A percentile compares a stretch with the other conserved stretches of the same genome.
phyloP scores from a whole-genome alignment of 805 yeast genomes.

The Suhomyces sp. region DNA sequence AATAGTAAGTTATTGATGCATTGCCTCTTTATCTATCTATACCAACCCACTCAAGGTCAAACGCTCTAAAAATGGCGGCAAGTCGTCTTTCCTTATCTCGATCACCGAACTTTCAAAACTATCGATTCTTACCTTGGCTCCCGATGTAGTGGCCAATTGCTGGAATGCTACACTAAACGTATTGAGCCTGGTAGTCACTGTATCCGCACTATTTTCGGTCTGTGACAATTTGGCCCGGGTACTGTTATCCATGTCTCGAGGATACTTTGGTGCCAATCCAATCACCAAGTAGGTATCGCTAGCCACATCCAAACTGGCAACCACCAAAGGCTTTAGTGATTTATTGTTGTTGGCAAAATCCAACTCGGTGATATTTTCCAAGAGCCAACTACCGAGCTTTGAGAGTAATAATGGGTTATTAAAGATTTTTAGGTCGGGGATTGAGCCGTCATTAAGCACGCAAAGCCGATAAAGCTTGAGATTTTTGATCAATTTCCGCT shows the following conservation, averaged over 20 bases:
- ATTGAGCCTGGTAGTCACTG: conserved; percentile 56
- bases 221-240: conserved; percentile 32
- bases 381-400: conserved; percentile 85
- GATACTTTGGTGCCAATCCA: conserved; percentile 83
- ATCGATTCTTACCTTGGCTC: conserved; percentile 87
- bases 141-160: conserved; percentile 76
- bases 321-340: conserved; percentile 69
- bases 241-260: conserved; percentile 42
- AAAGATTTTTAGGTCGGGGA: conserved; percentile 75
- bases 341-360: conserved; percentile 42
- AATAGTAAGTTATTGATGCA: too few relatives aligned
- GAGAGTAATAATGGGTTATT: conserved; percentile 82
- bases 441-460: conserved; percentile 73
- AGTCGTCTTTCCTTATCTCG: conserved; percentile 83
- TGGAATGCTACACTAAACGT: conserved; percentile 91
- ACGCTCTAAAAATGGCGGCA: conserved; percentile 81
- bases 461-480: conserved; percentile 79
- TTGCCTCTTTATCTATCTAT: too few relatives aligned
- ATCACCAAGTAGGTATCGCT: conserved; percentile 82
- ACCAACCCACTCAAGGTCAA: conserved; percentile 43
- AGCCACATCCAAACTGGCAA: conserved; percentile 74
- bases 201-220: conserved; percentile 26
- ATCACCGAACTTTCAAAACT: conserved; percentile 93
- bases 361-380: conserved; percentile 83
- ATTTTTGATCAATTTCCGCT: conserved; percentile 75